phyloP scores from a whole-genome alignment of 306 rosid species.

The Dalbergia cultrata region DNA sequence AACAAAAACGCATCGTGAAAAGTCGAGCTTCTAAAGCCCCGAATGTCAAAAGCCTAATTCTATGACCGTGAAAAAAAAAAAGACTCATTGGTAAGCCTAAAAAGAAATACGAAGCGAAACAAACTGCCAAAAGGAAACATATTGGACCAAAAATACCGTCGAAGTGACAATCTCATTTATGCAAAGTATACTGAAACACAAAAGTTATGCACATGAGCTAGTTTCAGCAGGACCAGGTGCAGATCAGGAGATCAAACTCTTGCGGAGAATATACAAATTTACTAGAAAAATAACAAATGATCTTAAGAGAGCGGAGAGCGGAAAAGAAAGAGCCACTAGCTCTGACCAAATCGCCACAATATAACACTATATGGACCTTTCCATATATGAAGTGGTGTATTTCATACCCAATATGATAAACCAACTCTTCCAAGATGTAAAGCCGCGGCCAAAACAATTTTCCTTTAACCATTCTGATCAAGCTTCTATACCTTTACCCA shows the following conservation, averaged over 20 bases:
- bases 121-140: neutral
- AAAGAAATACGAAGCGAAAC: neutral
- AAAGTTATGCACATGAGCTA: neutral
- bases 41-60: no score
- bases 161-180: no score
- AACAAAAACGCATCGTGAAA: no score
- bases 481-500: conserved; percentile 35
- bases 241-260: neutral
- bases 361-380: conserved; percentile 25
- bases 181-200: no score
- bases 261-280: neutral
- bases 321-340: neutral
- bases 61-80: no score
- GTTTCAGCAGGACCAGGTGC: neutral
- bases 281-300: neutral
- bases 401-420: conserved; percentile 12
- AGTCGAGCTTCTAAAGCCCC: no score
- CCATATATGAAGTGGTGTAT: neutral
- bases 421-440: conserved; percentile 22
- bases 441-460: conserved; percentile 40
- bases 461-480: conserved; percentile 27
- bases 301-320: neutral
- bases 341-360: neutral
- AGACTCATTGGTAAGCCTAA: no score
- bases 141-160: no score